Percentiles rank a stretch among this genome's conserved stretches.
Conservation (phyloP, 2,329 filamentous ascomycete species). For the Epichloe typhina region DNA sequence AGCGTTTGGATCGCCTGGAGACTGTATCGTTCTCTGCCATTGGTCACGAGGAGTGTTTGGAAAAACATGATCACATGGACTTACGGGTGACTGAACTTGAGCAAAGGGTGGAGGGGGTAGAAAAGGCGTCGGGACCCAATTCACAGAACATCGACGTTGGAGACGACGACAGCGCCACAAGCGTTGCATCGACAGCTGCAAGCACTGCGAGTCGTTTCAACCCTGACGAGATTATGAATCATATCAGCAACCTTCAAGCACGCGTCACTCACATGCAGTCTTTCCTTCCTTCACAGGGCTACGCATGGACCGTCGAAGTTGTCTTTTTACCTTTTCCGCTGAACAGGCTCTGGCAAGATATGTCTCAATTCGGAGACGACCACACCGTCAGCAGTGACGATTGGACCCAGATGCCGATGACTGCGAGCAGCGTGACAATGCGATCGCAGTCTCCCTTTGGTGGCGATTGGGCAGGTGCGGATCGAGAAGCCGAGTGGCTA, state of each 20-base stretch:
- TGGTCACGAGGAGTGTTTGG: constrained; percentile 53
- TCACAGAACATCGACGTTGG: constrained; percentile 23
- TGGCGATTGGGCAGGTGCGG: constrained; percentile 32
- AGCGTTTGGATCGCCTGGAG: constrained; percentile 56
- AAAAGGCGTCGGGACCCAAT: constrained; percentile 40
- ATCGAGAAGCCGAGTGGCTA: constrained; percentile 43
- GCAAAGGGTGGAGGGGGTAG: constrained; percentile 45
- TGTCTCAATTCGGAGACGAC: constrained; percentile 32
- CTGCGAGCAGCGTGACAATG: constrained; percentile 28
- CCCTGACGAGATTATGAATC: constrained; percentile 33
- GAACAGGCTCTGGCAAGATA: constrained; percentile 40
- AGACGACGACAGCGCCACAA: constrained; percentile 31
- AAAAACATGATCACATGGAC: constrained; percentile 54
- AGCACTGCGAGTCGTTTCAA: constrained; percentile 24
- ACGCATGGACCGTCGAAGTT: constrained; percentile 64
- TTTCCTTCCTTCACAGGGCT: constrained; percentile 43
- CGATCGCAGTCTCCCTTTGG: constrained; percentile 35
- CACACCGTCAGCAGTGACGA: constrained; percentile 27
- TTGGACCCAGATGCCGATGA: constrained; percentile 42
- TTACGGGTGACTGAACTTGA: constrained; percentile 58
- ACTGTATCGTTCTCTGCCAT: constrained; percentile 53
- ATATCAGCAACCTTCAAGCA: constrained; percentile 36
- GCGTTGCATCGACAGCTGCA: constrained; percentile 33
- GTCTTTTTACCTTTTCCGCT: constrained; percentile 60
- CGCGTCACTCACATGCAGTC: constrained; percentile 45